These are phyloP conservation scores for Pneumocystis murina DNA, from an alignment of 1,139 yeast species.

Conservation along the genomic window DNA sequence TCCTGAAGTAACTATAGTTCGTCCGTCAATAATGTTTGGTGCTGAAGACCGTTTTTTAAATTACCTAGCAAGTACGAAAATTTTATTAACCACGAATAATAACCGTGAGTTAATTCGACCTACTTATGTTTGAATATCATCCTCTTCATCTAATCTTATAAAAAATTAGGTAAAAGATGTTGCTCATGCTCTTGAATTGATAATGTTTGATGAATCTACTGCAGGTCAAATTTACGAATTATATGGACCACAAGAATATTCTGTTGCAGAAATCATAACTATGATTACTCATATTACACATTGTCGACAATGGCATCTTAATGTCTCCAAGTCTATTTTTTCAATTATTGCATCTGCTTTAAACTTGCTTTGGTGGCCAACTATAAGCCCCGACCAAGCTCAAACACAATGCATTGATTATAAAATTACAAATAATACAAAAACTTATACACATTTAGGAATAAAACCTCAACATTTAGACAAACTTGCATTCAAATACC, in stretches of 20 bases:
- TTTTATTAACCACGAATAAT: constrained; percentile 50
- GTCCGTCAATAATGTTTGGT: constrained; percentile 75
- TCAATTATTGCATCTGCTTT: constrained; percentile 34
- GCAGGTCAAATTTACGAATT: constrained; percentile 64
- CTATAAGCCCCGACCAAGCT: constrained; percentile 58
- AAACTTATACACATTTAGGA: constrained; percentile 59
- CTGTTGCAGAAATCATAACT: constrained; percentile 53
- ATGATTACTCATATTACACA: constrained; percentile 49
- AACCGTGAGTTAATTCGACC: constrained; percentile 55
- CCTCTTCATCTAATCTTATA: background rate
- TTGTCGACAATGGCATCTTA: constrained; percentile 30
- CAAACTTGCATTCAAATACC: constrained; percentile 52
- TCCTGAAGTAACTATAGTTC: constrained; percentile 70
- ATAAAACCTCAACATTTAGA: constrained; percentile 55
- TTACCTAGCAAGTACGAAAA: constrained; percentile 37
- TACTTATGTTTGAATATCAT: constrained; percentile 38
- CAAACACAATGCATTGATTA: constrained; percentile 66
- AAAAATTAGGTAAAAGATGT: constrained; percentile 33
- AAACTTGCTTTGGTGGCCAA: constrained; percentile 54
- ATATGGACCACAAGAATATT: constrained; percentile 53
- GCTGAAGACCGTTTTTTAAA: constrained; percentile 60
- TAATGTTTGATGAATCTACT: constrained; percentile 71
- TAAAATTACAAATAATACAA: constrained; percentile 43
- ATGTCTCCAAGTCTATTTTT: constrained; percentile 40
- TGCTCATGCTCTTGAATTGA: constrained; percentile 61